These are phyloP conservation scores for Aspergillus thermomutatus DNA, from an alignment of 2,329 filamentous ascomycete species.

Conservation along the genomic window DNA sequence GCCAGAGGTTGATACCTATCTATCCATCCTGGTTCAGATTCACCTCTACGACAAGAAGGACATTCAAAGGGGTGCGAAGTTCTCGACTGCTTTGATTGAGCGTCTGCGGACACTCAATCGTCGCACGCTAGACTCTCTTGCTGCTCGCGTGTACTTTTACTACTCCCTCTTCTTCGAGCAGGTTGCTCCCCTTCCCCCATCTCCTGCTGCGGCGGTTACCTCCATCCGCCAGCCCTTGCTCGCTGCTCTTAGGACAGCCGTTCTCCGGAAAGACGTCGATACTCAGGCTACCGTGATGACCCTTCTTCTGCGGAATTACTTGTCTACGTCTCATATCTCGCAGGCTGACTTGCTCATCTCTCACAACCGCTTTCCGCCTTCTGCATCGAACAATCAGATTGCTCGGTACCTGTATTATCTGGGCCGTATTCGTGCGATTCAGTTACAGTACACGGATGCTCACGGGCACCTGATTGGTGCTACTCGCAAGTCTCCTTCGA, in stretches of 20 bases:
- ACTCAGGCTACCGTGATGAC: constrained; percentile 97
- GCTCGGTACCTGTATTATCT: constrained; percentile 97
- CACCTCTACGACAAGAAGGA: constrained; percentile 83
- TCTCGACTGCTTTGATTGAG: constrained; percentile 79
- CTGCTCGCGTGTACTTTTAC: constrained; percentile 97
- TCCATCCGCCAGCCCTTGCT: constrained; percentile 82
- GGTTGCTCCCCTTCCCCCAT: constrained; percentile 80
- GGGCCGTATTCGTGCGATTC: constrained; percentile 91
- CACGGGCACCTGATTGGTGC: constrained; percentile 91
- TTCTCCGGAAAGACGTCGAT: constrained; percentile 92
- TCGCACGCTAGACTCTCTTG: constrained; percentile 87
- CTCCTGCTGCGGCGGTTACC: constrained; percentile 81
- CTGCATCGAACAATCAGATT: constrained; percentile 96
- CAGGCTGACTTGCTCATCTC: constrained; percentile 95
- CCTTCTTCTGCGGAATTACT: constrained; percentile 89
- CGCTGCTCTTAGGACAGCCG: constrained; percentile 86
- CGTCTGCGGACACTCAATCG: constrained; percentile 87
- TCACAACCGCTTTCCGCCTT: constrained; percentile 90
- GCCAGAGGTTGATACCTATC: constrained; percentile 84
- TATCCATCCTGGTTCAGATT: constrained; percentile 82
- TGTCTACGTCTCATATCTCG: constrained; percentile 91
- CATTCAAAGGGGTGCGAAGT: constrained; percentile 73
- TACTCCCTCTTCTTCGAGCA: constrained; percentile 94
- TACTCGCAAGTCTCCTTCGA: constrained; percentile 90
- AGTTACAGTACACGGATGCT: constrained; percentile 94